A percentile compares a stretch with the other conserved stretches of the same genome.
Conservation (phyloP, 148 eudicot species). For the Vaccinium corymbosum region DNA sequence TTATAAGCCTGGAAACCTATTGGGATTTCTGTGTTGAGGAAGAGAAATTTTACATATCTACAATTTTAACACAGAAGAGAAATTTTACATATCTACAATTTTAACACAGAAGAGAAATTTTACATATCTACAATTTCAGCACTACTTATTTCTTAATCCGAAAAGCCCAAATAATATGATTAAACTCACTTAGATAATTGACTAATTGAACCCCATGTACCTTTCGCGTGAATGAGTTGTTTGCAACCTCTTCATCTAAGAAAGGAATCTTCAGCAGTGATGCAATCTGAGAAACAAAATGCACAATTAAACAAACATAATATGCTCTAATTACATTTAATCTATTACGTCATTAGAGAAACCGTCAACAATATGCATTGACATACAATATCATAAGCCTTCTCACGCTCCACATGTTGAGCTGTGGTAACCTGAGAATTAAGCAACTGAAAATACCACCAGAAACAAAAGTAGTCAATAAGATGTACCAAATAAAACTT, state of each 20-base stretch:
- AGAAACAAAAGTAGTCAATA: conserved; percentile 5
- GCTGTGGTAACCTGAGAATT: conserved; percentile 91
- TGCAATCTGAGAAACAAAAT: conserved; percentile 53
- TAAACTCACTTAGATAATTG: neutral
- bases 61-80: no score
- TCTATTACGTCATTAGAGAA: neutral
- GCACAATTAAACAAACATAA: neutral
- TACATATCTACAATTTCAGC: neutral
- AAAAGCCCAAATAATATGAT: neutral
- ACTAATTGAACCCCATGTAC: conserved; percentile 30
- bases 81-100: neutral
- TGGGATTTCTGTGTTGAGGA: neutral
- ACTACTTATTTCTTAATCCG: neutral
- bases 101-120: neutral
- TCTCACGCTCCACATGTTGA: conserved; percentile 91
- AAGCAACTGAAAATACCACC: conserved; percentile 51
- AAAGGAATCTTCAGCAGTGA: conserved; percentile 80
- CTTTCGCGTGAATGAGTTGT: conserved; percentile 63
- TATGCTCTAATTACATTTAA: neutral
- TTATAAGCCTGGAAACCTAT: neutral
- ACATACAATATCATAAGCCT: conserved; percentile 81
- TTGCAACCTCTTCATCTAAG: conserved; percentile 66
- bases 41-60: neutral
- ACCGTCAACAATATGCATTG: neutral
- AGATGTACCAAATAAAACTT: neutral